Evolutionary conservation across 106 monocot genomes (phyloP).

Genomic region (Dendrobium catenatum): DNA sequence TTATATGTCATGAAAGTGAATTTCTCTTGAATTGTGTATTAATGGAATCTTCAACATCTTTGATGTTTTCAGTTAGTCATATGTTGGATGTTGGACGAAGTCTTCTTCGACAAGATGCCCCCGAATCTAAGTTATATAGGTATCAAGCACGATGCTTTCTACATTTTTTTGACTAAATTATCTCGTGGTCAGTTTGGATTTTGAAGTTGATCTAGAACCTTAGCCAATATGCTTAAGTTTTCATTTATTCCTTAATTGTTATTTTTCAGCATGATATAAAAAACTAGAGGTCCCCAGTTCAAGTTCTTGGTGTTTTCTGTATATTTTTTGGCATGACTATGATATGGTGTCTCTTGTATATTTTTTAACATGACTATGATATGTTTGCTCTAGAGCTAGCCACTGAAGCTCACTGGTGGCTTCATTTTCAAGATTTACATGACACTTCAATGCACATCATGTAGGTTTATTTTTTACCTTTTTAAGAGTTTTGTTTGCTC

Average conservation of each 20-base stretch:
- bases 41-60: constrained; percentile 3
- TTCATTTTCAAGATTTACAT: not conserved
- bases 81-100: constrained; percentile 48
- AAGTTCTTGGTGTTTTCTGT: not conserved
- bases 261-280: not conserved
- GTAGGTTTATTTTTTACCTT: too few species aligned
- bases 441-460: too few species aligned
- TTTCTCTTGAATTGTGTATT: not conserved
- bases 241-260: too few species aligned
- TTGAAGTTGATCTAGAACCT: too few species aligned
- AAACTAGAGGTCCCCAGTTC: not conserved
- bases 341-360: not conserved
- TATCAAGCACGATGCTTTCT: constrained; percentile 4
- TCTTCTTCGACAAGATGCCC: constrained; percentile 44
- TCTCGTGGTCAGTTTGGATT: not conserved
- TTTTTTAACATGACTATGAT: not conserved
- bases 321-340: not conserved
- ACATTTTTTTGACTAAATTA: not conserved
- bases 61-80: constrained; percentile 37
- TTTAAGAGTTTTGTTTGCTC: too few species aligned
- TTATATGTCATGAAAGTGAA: not conserved
- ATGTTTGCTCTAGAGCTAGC: not conserved
- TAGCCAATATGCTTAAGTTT: not conserved
- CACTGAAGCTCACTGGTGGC: not conserved
- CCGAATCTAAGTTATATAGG: constrained; percentile 41